Evolutionary conservation across 2,329 filamentous ascomycete genomes (phyloP).

Genomic region (Cladosporium sphaerospermum): DNA sequence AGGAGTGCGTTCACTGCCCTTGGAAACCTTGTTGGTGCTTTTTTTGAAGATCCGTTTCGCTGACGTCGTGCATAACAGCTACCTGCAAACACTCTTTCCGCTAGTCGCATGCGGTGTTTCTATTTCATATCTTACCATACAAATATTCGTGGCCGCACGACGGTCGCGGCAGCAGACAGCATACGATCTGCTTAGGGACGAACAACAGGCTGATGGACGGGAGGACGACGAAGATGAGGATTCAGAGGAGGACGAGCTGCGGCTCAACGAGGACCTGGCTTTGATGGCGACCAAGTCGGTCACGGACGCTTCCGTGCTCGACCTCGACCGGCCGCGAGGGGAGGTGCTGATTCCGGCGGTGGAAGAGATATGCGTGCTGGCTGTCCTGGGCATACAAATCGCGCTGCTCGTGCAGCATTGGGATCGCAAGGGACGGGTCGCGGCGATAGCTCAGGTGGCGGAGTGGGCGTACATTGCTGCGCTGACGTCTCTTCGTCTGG

Average conservation of each 20-base stretch:
- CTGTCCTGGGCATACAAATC: conserved; percentile 63
- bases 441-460: conserved; percentile 60
- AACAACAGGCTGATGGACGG: conserved; percentile 18
- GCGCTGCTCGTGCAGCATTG: conserved; percentile 57
- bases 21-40: no score
- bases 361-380: conserved; percentile 70
- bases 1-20: conserved; percentile 50
- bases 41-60: conserved; percentile 1
- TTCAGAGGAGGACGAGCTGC: conserved; percentile 52
- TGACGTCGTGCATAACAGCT: conserved; percentile 44
- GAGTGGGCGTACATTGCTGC: conserved; percentile 77
- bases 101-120: conserved; percentile 65
- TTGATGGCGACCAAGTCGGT: conserved; percentile 49
- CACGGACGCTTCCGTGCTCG: conserved; percentile 49
- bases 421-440: conserved; percentile 47
- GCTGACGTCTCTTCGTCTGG: conserved; percentile 65
- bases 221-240: conserved; percentile 30
- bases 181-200: conserved; percentile 50
- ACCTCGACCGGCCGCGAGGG: conserved; percentile 68
- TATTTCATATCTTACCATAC: conserved; percentile 56
- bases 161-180: conserved; percentile 33
- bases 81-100: conserved; percentile 74
- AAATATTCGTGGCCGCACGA: conserved; percentile 46
- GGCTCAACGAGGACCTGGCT: conserved; percentile 51
- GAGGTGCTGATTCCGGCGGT: conserved; percentile 64